Evolutionary conservation across 345 rosid genomes (phyloP).

Genomic region (Murraya koenigii): DNA sequence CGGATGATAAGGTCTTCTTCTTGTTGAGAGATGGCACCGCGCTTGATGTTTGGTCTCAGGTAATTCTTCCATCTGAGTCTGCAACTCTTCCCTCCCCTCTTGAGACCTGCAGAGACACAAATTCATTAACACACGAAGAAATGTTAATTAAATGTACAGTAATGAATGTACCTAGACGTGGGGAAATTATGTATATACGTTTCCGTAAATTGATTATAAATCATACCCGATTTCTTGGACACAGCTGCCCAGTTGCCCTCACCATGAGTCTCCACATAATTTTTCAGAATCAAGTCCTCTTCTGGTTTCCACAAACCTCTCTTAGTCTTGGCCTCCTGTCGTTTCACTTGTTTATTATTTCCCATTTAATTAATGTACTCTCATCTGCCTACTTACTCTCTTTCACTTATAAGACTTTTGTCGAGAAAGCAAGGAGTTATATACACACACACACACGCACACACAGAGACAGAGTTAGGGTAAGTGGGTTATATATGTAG

Average conservation of each 20-base stretch:
- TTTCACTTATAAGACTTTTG: constrained; percentile 3
- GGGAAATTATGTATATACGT: no score
- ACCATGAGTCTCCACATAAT: constrained; percentile 68
- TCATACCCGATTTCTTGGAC: constrained; percentile 57
- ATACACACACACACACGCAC: no score
- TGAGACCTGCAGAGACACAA: constrained; percentile 41
- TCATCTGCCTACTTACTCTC: not conserved
- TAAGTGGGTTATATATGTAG: no score
- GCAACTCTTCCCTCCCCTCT: constrained; percentile 87
- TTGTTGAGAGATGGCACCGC: constrained; percentile 71
- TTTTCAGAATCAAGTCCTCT: constrained; percentile 69
- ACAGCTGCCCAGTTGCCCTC: constrained; percentile 86
- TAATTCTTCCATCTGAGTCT: constrained; percentile 87
- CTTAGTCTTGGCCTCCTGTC: constrained; percentile 24
- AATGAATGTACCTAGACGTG: no score
- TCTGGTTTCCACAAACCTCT: constrained; percentile 90
- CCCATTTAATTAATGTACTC: constrained; percentile 26
- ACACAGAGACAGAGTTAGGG: not conserved
- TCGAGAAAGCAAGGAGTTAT: constrained; percentile 2
- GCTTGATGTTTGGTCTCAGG: constrained; percentile 74
- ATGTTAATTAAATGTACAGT: no score
- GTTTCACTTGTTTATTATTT: constrained; percentile 30
- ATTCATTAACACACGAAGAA: not conserved
- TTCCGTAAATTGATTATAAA: not conserved
- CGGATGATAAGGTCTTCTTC: constrained; percentile 86